Percentiles rank a stretch among this genome's conserved stretches.
These are phyloP conservation scores for Phaeomoniella chlamydospora DNA, from an alignment of 2,329 filamentous ascomycete genomes.

Conservation along the genomic window DNA sequence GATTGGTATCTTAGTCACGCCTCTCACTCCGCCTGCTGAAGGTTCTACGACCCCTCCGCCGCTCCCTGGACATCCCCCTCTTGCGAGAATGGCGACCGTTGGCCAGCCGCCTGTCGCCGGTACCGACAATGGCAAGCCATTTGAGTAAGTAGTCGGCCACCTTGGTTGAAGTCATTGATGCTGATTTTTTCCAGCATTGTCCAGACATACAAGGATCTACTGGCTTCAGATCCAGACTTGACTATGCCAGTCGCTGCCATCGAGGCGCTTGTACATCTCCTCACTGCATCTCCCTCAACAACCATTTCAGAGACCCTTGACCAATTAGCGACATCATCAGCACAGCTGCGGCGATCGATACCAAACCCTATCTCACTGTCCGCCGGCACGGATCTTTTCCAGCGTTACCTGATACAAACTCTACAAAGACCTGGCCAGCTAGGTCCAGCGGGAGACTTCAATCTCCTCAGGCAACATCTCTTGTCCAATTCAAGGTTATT, in stretches of 20 bases:
- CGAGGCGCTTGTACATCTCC: conserved; percentile 75
- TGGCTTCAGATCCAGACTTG: conserved; percentile 60
- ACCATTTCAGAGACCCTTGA: conserved; percentile 93
- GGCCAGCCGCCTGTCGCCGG: not conserved
- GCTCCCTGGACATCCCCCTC: not conserved
- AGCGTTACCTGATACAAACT: conserved; percentile 75
- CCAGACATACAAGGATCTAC: conserved; percentile 48
- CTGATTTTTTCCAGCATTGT: conserved; percentile 35
- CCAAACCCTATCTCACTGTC: conserved; percentile 83
- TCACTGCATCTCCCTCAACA: conserved; percentile 62
- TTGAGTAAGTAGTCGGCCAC: not conserved
- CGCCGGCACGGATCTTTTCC: conserved; percentile 89
- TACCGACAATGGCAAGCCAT: not conserved
- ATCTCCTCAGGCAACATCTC: conserved; percentile 67
- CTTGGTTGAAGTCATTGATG: too few species aligned
- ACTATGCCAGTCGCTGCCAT: conserved; percentile 95
- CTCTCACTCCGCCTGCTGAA: not conserved
- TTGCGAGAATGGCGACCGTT: not conserved
- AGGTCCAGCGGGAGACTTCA: conserved; percentile 53
- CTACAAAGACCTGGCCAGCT: conserved; percentile 39
- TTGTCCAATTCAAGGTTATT: conserved; percentile 78
- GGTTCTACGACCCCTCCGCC: not conserved
- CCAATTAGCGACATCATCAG: conserved; percentile 62
- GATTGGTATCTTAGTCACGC: not conserved
- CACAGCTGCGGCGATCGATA: conserved; percentile 61